Evolutionary conservation across 257 asterid genomes (phyloP), one percentile per base, ranked within the genome.

Genomic region (Capsicum chinense): DNA sequence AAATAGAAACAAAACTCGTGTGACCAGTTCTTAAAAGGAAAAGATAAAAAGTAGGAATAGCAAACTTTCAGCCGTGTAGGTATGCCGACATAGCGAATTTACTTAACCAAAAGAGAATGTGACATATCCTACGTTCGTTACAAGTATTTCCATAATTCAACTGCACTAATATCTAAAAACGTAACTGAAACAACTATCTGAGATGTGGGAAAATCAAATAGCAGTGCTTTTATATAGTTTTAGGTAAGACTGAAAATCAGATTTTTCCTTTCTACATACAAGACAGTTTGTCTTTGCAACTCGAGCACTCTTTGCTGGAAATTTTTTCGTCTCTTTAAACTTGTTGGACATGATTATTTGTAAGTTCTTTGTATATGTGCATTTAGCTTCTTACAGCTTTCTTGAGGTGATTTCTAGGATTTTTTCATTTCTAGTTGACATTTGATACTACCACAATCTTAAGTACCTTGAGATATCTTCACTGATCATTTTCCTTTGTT

Each of bases 281-380:
- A 5, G 33, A 26, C 26, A 33, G 6, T 52, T 14, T 76, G 12
- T 76, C 21, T 76, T 48, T 52, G 78, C 50, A 52, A 37, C 54
- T 59, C 26, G 6, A 59, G 52, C 12, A 12, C 54, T 35, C 68
- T 80, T 13, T 42, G 37, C 35, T 81, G 44, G 68, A 42, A 79
- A 5, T 47, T 16, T 69, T 35, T 16, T 56, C 52, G 33, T 71
- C 63, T 26, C 44, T 52, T 26, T 26, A 15, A n/a, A 57, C 12
- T 73, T 79, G 17, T 19, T 39, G 35, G 37, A 4, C 19, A 63
- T 44, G 59, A 7, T 12, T 26, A 50, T 50, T 47, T 74, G 81
- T 21, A 26, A 76, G 44, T 26, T 52, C 63, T 76, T 47, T 76
- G 81, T 52, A 14, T 14, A 76, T 76, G 81, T 50, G 64, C 26